Evolutionary conservation across 2,329 filamentous ascomycete genomes (phyloP), one percentile per base, ranked within the genome.

Genomic region (Monilinia aucupariae): DNA sequence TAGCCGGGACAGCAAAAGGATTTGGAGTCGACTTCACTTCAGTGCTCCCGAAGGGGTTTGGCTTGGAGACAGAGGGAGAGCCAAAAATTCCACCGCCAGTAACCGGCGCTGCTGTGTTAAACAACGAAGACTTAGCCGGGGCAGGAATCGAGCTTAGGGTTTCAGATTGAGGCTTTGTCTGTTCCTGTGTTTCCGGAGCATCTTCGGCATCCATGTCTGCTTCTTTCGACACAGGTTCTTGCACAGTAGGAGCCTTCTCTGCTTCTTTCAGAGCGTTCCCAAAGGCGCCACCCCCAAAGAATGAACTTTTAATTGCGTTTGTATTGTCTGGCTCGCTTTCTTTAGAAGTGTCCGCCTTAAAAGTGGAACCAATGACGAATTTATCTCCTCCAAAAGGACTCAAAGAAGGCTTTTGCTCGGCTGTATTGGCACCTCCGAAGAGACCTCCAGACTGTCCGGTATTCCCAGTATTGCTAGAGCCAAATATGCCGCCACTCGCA

Each of bases 281-380:
- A 73, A 91, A 89, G 12, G 77, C 80, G 59, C 77, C 78, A n/a
- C 83, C 83, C 9, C 52, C 59, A 70, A 90, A 89, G 67, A 88
- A 79, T 6, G 79, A 78, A 15, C 78, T 77, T n/a, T 75, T 74
- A 25, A 73, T 68, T n/a, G 74, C 73, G 27, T 74, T 72, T 27
- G 75, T 72, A 20, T 81, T 76, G 65, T 82, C 82, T 10, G 81
- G 78, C 43, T 80, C 75, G 63, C 87, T 84, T 30, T 88, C 81
- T 64, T 84, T 85, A 0, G 80, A 91, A 1, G 71, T 70, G 62
- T 73, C 74, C 9, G 74, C 69, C 61, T 78, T 79, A 25, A 78
- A 75, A 1, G 71, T 73, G 13, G 72, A 71, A 17, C 67, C 68
- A 20, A 74, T 70, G 34, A 65, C 69, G 56, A 74, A 75, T 25